Evolutionary conservation across 768 basidiomycete species (phyloP).

Genomic region (Boletus reticulatus): DNA sequence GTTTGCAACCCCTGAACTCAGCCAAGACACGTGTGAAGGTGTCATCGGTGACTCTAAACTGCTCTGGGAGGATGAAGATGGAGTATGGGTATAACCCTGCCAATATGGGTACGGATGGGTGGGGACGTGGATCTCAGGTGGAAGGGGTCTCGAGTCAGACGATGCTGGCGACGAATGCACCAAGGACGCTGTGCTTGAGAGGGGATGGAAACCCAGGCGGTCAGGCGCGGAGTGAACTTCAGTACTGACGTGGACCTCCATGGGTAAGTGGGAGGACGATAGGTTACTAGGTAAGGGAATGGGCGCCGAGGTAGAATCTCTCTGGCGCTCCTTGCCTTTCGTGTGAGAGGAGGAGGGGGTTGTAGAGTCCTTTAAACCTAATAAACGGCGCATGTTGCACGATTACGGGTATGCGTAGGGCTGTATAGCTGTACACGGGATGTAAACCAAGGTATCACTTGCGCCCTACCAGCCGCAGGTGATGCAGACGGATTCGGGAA

Average conservation of each 20-base stretch:
- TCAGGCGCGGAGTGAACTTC: constrained; percentile 27
- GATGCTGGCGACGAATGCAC: constrained; percentile 23
- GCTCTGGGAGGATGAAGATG: constrained; percentile 30
- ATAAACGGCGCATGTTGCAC: constrained; percentile 29
- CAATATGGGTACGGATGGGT: constrained; percentile 35
- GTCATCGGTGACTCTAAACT: constrained; percentile 32
- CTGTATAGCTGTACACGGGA: constrained; percentile 12
- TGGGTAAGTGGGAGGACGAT: constrained; percentile 2
- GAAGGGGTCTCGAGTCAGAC: constrained; percentile 19
- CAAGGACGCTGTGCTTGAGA: constrained; percentile 18
- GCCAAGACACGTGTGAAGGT: constrained; percentile 42
- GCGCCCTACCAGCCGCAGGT: constrained; percentile 19
- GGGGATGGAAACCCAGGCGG: constrained; percentile 12
- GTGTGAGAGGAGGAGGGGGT: constrained; percentile 2
- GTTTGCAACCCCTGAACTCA: constrained; percentile 14
- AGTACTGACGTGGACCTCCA: constrained; percentile 30
- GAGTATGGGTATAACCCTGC: constrained; percentile 30
- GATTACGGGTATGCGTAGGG: constrained; percentile 1
- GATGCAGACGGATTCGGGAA: constrained; percentile 10
- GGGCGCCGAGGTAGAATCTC: constrained; percentile 4
- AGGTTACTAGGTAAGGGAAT: not conserved
- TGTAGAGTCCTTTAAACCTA: constrained; percentile 28
- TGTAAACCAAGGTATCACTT: constrained; percentile 12
- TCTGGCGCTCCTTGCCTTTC: constrained; percentile 28
- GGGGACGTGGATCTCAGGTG: constrained; percentile 32